Evolutionary conservation across 169 alveolate species (phyloP).

Genomic region (Ophryocystis elektroscirrha): DNA sequence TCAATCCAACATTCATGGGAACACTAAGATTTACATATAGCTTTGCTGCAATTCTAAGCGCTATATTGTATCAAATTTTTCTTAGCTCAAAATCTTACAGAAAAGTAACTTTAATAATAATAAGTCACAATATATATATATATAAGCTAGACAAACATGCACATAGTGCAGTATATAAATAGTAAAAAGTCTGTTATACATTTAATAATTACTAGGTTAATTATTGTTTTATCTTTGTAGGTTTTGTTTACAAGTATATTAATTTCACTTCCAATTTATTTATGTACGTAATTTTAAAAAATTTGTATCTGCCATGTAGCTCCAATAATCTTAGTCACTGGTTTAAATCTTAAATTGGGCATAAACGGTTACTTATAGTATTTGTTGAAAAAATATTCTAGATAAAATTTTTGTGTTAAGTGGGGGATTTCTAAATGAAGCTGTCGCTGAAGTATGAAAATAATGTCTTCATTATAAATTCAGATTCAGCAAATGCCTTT

Average conservation of each 20-base stretch:
- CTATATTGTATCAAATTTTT: constrained; percentile 50
- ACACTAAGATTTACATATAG: constrained; percentile 66
- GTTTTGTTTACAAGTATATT: no score
- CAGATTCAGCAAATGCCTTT: constrained; percentile 64
- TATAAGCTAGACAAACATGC: no score
- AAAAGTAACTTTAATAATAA: no score
- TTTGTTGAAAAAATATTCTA: no score
- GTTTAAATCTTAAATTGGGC: constrained; percentile 47
- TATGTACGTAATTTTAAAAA: neutral
- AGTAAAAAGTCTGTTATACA: no score
- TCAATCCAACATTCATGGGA: constrained; percentile 73
- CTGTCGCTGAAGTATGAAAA: constrained; percentile 36
- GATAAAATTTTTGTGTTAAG: constrained; percentile 58
- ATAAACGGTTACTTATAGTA: no score
- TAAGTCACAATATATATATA: no score
- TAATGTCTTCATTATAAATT: neutral
- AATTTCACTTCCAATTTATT: neutral
- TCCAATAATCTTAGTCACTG: constrained; percentile 54
- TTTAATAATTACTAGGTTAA: no score
- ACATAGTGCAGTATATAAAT: no score
- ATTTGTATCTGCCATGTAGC: constrained; percentile 18
- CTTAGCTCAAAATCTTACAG: constrained; percentile 49
- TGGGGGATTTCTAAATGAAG: constrained; percentile 65
- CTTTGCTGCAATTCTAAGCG: constrained; percentile 62
- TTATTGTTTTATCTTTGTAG: no score